Percentiles rank a stretch among this genome's conserved stretches.
phyloP scores from a whole-genome alignment of 257 asterid species.

The Ilex asprella region DNA sequence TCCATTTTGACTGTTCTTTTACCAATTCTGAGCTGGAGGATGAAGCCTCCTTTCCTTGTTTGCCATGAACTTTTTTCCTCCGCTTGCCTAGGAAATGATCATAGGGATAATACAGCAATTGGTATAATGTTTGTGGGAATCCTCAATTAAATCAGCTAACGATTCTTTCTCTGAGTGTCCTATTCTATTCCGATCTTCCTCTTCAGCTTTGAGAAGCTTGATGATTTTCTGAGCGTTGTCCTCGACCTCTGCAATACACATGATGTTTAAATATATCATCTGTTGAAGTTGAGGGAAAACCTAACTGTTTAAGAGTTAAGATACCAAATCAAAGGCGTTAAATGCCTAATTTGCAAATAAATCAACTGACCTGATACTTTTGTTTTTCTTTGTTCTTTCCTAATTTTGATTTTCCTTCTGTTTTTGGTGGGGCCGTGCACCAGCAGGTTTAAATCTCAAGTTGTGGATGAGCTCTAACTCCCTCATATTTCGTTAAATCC shows the following conservation, averaged over 20 bases:
- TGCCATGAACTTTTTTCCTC: conserved; percentile 42
- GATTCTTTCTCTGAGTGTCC: conserved; percentile 27
- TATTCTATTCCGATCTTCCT: conserved; percentile 20
- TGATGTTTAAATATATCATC: background rate
- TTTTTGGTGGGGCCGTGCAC: no score
- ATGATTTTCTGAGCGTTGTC: conserved; percentile 63
- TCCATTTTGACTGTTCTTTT: conserved; percentile 49
- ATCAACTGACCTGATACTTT: no score
- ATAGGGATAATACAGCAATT: conserved; percentile 58
- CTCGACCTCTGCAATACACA: conserved; percentile 55
- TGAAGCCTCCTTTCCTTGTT: conserved; percentile 39
- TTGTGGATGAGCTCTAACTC: no score
- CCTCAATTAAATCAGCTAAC: conserved; percentile 45
- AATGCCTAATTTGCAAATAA: no score
- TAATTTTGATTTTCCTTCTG: no score
- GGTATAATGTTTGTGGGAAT: conserved; percentile 54
- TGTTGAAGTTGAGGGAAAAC: no score
- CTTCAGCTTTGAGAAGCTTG: conserved; percentile 40
- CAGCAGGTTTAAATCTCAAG: no score
- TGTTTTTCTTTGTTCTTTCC: no score
- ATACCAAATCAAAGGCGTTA: no score
- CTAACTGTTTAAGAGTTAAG: no score
- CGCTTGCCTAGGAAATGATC: conserved; percentile 70
- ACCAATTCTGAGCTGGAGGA: conserved; percentile 65
- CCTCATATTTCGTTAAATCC: no score